Evolutionary conservation across 768 basidiomycete species (phyloP).

Genomic region (Amanita polypyramis): DNA sequence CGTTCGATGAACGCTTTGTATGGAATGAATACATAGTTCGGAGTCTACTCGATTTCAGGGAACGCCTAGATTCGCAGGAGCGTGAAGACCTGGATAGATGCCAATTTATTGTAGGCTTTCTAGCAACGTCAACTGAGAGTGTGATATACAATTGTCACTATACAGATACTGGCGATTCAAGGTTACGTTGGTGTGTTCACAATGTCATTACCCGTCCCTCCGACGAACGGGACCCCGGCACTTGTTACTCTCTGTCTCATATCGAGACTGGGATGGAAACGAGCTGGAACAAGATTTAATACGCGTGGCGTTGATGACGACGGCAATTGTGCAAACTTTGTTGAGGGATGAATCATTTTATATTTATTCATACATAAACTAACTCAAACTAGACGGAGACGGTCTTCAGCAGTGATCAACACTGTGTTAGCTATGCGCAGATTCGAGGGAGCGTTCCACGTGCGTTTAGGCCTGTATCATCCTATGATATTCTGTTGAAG

Average conservation of each 20-base stretch:
- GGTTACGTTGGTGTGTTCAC: conserved; percentile 84
- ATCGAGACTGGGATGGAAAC: conserved; percentile 84
- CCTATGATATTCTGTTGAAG: conserved; percentile 8
- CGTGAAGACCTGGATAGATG: conserved; percentile 69
- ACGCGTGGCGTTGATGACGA: conserved; percentile 95
- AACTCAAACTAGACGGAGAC: conserved; percentile 65
- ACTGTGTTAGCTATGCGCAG: conserved; percentile 89
- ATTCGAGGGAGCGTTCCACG: conserved; percentile 91
- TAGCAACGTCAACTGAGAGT: conserved; percentile 7
- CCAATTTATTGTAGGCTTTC: conserved; percentile 65
- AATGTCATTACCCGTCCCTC: conserved; percentile 67
- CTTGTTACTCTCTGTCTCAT: conserved; percentile 74
- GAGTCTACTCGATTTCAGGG: conserved; percentile 82
- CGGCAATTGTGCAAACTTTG: conserved; percentile 92
- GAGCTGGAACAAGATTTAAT: conserved; percentile 96
- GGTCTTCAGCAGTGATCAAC: conserved; percentile 75
- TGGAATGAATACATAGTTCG: conserved; percentile 93
- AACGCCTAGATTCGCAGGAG: conserved; percentile 59
- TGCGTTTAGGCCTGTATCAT: conserved; percentile 32
- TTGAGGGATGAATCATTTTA: conserved; percentile 51
- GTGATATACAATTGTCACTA: conserved; percentile 8
- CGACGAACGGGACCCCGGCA: conserved; percentile 60
- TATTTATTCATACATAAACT: conserved; percentile 5
- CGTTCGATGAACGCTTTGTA: conserved; percentile 81
- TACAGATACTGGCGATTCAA: conserved; percentile 82